Percentiles rank a stretch among this genome's conserved stretches.
Evolutionary conservation across 2,329 filamentous ascomycete species (phyloP).

Genomic region (Xylariaceae sp.): DNA sequence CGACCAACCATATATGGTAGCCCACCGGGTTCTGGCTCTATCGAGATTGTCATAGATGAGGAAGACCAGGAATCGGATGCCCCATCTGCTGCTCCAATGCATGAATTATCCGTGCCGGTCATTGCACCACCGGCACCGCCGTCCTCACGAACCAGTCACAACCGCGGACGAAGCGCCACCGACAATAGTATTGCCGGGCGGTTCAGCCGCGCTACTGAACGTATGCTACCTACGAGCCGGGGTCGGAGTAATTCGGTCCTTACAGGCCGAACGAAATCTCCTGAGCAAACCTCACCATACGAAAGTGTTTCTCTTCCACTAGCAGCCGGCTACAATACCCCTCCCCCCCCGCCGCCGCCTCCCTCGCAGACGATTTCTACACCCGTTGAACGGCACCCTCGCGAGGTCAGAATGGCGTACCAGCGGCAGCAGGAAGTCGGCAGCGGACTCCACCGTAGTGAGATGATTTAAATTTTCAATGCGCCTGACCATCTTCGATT

Average conservation of each 20-base stretch:
- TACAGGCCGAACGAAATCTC: conserved; percentile 37
- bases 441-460: conserved; percentile 50
- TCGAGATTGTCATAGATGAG: conserved; percentile 64
- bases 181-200: conserved; percentile 51
- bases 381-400: conserved; percentile 33
- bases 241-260: conserved; percentile 44
- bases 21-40: conserved; percentile 49
- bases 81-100: conserved; percentile 36
- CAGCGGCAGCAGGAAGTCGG: conserved; percentile 38
- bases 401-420: conserved; percentile 37
- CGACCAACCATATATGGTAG: conserved; percentile 40
- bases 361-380: conserved; percentile 20
- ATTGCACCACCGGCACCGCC: conserved; percentile 44
- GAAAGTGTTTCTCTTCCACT: conserved; percentile 36
- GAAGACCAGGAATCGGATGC: conserved; percentile 37
- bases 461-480: conserved; percentile 48
- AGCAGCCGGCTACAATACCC: conserved; percentile 30
- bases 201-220: conserved; percentile 55
- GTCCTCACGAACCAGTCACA: conserved; percentile 43
- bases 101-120: conserved; percentile 43
- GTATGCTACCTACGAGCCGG: conserved; percentile 57
- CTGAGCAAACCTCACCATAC: conserved; percentile 37
- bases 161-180: conserved; percentile 53
- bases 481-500: conserved; percentile 1
- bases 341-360: conserved; percentile 33